phyloP scores from a whole-genome alignment of 2,329 filamentous ascomycete species.

The Diplodia intermedia region DNA sequence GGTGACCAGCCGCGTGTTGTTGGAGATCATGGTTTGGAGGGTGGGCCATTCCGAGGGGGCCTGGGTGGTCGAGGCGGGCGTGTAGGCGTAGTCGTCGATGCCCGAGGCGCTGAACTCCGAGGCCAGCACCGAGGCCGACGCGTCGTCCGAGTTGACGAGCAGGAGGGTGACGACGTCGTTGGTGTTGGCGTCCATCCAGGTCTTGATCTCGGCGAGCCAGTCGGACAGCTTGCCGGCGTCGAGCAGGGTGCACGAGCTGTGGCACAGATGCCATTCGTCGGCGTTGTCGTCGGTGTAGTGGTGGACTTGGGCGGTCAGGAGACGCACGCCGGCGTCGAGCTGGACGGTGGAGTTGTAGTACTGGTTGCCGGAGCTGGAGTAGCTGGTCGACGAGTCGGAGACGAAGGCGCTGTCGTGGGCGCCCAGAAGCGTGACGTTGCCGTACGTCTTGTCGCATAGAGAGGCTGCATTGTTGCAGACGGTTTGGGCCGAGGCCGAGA shows the following conservation, averaged over 20 bases:
- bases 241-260: constrained; percentile 67
- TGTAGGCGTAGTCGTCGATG: constrained; percentile 63
- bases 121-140: constrained; percentile 60
- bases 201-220: constrained; percentile 67
- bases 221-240: constrained; percentile 68
- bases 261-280: constrained; percentile 66
- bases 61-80: constrained; percentile 49
- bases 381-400: constrained; percentile 64
- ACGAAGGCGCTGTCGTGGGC: constrained; percentile 74
- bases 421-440: constrained; percentile 74
- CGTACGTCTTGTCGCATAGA: constrained; percentile 72
- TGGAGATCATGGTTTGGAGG: constrained; percentile 67
- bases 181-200: constrained; percentile 69
- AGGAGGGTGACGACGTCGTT: constrained; percentile 76
- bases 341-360: constrained; percentile 72
- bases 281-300: constrained; percentile 48
- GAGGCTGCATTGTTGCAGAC: constrained; percentile 78
- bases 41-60: constrained; percentile 66
- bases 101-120: constrained; percentile 54
- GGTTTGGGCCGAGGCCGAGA: constrained; percentile 18
- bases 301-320: constrained; percentile 74
- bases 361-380: constrained; percentile 70
- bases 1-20: constrained; percentile 66
- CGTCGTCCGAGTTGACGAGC: constrained; percentile 70
- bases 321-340: constrained; percentile 69